Evolutionary conservation across 2,329 filamentous ascomycete species (phyloP).

Genomic region (Cladosporium sp.): DNA sequence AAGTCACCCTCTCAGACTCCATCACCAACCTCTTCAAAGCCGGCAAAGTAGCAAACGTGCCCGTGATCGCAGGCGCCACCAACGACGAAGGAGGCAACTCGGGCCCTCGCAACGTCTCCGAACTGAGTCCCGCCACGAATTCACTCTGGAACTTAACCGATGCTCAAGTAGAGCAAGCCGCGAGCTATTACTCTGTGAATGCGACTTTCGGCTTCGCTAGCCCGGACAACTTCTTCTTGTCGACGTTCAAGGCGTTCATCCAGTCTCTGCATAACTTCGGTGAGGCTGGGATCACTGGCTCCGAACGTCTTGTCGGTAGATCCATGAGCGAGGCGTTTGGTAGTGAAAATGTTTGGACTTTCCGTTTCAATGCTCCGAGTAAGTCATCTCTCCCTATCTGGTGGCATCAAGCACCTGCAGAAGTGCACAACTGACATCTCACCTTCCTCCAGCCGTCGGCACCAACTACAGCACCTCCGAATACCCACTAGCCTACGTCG

Average conservation of each 20-base stretch:
- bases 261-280: conserved; percentile 2
- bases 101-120: not conserved
- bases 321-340: not conserved
- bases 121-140: conserved; percentile 7
- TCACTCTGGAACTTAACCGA: conserved; percentile 7
- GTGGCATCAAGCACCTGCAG: too few species aligned
- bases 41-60: conserved; percentile 11
- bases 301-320: not conserved
- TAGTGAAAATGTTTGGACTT: not conserved
- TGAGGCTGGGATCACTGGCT: conserved; percentile 5
- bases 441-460: not conserved
- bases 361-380: conserved; percentile 15
- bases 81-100: conserved; percentile 13
- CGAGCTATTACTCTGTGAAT: conserved; percentile 6
- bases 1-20: conserved; percentile 3
- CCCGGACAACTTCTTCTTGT: conserved; percentile 7
- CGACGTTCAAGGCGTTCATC: conserved; percentile 10
- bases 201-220: conserved; percentile 5
- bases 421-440: not conserved
- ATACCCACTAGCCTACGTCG: conserved; percentile 3
- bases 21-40: conserved; percentile 10
- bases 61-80: conserved; percentile 1
- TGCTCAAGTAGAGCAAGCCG: not conserved
- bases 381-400: not conserved
- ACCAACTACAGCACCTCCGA: not conserved